These are phyloP conservation scores for Globisporangium sylvaticum DNA, from an alignment of 352 stramenopile species.

Conservation along the genomic window DNA sequence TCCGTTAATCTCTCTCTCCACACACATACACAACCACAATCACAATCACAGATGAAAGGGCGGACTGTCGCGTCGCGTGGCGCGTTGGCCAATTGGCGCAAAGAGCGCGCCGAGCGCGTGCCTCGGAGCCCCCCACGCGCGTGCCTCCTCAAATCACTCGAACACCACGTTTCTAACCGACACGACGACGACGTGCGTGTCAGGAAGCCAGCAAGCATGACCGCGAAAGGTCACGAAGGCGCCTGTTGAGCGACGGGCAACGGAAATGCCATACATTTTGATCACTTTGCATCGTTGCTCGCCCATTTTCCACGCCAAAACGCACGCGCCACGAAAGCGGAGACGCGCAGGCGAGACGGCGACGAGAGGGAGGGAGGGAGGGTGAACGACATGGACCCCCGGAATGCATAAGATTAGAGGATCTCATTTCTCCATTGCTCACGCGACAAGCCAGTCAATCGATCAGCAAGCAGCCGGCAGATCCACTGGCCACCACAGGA, in stretches of 20 bases:
- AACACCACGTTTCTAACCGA: neutral
- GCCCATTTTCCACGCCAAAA: neutral
- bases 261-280: neutral
- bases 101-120: neutral
- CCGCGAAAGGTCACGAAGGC: neutral
- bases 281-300: neutral
- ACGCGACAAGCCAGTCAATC: constrained; percentile 1
- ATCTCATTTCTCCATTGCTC: neutral
- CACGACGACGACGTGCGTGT: neutral
- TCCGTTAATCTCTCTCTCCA: no score
- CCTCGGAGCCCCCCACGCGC: neutral
- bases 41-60: neutral
- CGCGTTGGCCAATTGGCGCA: neutral
- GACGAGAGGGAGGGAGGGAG: neutral
- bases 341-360: no score
- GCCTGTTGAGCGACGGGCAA: neutral
- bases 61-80: neutral
- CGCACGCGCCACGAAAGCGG: neutral
- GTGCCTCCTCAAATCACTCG: neutral
- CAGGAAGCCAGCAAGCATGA: neutral
- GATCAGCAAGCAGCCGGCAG: neutral
- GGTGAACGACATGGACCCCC: neutral
- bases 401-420: constrained; percentile 1
- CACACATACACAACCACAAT: neutral
- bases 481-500: neutral